Evolutionary conservation across 176 grass and related monocot species (phyloP).

Genomic region (Chrysopogon serrulatus): DNA sequence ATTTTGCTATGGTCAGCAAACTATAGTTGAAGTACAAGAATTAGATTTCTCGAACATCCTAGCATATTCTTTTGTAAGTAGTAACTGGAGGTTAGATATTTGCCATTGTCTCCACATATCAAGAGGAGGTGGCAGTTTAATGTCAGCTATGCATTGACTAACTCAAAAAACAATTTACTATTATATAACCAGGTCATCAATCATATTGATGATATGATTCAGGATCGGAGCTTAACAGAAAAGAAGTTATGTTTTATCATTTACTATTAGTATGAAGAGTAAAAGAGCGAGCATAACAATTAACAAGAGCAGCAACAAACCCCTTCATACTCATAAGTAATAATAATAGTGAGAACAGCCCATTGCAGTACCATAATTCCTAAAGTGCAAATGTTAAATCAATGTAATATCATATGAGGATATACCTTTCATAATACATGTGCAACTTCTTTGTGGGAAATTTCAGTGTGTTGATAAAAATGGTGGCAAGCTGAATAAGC

Average conservation of each 20-base stretch:
- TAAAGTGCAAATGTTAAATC: not conserved
- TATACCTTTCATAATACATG: conserved; percentile 80
- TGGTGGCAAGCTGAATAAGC: conserved; percentile 64
- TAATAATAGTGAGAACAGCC: not conserved
- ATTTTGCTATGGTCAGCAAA: conserved; percentile 1
- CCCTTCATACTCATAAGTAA: not conserved
- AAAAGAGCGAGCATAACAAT: no score
- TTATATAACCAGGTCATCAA: not conserved
- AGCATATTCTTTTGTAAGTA: not conserved
- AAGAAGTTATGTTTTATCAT: not conserved
- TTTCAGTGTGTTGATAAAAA: conserved; percentile 64
- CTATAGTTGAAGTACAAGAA: not conserved
- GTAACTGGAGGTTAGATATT: conserved; percentile 1
- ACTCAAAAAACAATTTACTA: not conserved
- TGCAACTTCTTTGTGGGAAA: conserved; percentile 91
- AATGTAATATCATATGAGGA: conserved; percentile 1
- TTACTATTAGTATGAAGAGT: not conserved
- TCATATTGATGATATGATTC: not conserved
- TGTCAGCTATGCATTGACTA: not conserved
- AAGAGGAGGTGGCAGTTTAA: not conserved
- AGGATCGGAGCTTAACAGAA: not conserved
- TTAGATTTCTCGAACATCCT: not conserved
- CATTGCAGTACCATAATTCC: not conserved
- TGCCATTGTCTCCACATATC: not conserved
- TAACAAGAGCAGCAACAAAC: not conserved